Percentiles rank a stretch among this genome's conserved stretches.
Evolutionary conservation across 768 basidiomycete species (phyloP).

Genomic region (Termitomyces sp.): DNA sequence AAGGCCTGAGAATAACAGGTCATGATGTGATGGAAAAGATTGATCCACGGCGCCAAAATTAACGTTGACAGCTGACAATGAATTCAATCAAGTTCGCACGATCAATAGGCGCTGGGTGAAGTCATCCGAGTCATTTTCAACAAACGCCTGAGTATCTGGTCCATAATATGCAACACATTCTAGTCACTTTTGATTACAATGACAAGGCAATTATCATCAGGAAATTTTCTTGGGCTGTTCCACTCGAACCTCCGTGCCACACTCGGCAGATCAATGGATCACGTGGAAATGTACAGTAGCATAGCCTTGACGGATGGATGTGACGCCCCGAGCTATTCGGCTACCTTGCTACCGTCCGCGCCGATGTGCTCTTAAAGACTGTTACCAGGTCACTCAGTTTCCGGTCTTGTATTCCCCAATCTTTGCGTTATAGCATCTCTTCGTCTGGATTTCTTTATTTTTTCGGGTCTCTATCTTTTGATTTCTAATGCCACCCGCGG

Average conservation of each 20-base stretch:
- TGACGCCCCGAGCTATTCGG: not conserved
- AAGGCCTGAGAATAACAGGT: not conserved
- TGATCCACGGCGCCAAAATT: not conserved
- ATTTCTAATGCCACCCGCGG: conserved; percentile 1
- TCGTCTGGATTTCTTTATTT: not conserved
- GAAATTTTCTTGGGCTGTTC: not conserved
- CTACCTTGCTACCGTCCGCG: not conserved
- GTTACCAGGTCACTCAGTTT: not conserved
- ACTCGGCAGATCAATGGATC: not conserved
- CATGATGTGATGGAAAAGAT: not conserved
- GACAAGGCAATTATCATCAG: not conserved
- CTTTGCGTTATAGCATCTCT: not conserved
- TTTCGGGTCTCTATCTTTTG: not conserved
- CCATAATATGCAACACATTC: not conserved
- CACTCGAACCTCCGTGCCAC: not conserved
- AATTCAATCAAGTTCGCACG: conserved; percentile 5
- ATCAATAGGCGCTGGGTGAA: conserved; percentile 3
- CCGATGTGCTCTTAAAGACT: conserved; percentile 5
- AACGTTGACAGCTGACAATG: conserved; percentile 3
- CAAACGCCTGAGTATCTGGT: not conserved
- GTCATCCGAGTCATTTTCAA: not conserved
- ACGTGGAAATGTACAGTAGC: not conserved
- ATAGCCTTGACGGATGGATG: not conserved
- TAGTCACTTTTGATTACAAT: not conserved
- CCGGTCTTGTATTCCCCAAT: not conserved